A percentile compares a stretch with the other conserved stretches of the same genome.
These are phyloP conservation scores for Peribolospora kevripleyi DNA, from an alignment of 768 basidiomycete species.

Conservation along the genomic window DNA sequence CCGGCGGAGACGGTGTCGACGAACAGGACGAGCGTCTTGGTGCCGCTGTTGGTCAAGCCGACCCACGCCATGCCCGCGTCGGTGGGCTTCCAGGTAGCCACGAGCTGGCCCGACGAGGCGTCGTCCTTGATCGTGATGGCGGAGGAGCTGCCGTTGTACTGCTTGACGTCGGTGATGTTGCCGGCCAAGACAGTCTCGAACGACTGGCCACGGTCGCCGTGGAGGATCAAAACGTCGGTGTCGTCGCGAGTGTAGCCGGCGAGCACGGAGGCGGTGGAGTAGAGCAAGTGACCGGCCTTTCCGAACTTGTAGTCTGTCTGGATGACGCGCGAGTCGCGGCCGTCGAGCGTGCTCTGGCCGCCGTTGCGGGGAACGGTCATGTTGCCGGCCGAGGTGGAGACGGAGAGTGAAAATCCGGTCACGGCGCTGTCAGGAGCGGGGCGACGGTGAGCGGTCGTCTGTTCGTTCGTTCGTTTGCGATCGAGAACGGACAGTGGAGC, in stretches of 20 bases:
- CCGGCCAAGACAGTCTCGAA: conserved; percentile 29
- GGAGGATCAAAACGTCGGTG: conserved; percentile 39
- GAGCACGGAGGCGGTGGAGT: conserved; percentile 50
- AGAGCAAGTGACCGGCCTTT: conserved; percentile 27
- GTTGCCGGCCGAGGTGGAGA: neutral
- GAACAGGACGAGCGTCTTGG: conserved; percentile 34
- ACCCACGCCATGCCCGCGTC: neutral
- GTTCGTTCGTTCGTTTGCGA: no score
- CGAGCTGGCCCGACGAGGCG: neutral
- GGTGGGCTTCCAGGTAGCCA: no score
- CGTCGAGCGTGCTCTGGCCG: neutral
- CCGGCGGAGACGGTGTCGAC: conserved; percentile 40
- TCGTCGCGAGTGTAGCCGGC: conserved; percentile 38
- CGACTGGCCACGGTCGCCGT: conserved; percentile 31
- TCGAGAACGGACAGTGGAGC: no score
- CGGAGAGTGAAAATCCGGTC: neutral
- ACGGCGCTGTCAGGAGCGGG: no score
- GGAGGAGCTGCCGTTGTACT: neutral
- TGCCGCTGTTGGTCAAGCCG: conserved; percentile 9
- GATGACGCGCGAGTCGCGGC: conserved; percentile 2
- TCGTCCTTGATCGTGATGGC: neutral
- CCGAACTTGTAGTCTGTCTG: no score
- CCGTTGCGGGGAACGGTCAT: neutral
- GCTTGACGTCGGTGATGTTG: conserved; percentile 20
- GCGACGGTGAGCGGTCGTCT: no score